Evolutionary conservation across 1,139 yeast species (phyloP), one percentile per base, ranked within the genome.

Genomic region (Kodamaea suecica): DNA sequence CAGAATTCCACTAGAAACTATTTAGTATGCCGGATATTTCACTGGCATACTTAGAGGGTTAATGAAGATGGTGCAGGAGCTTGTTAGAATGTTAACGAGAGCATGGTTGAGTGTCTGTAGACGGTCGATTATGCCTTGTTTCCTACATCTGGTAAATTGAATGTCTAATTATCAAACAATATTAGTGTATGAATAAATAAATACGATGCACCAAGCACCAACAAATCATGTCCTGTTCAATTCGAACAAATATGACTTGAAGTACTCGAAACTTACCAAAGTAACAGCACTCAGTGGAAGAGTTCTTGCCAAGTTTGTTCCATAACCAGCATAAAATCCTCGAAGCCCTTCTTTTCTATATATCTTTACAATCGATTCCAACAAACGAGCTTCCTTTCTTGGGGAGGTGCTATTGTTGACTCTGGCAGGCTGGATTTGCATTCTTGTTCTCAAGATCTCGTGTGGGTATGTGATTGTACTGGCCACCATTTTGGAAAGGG

Each of bases 251-350:
- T 75, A 79, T 30, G 77, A 72, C 49, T 86, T 82, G 53, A 88
- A 78, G 52, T 86, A 78, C 59, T 92, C 99, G 59, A 86, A 92
- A 26, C 95, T 84, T n/a, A 90, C 90, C 48, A 92, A 67, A 2
- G 98, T 92, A 15, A 92, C 86, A 1, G 97, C 97, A 51, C 92
- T 80, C 5, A 97, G 92, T 4, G 99, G 98, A 2, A 92, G 87
- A 0, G 98, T 94, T 50, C 99, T 70, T 23, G 87, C 76, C 54
- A 92, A 66, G 55, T 92, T 92, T 12, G 95, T 82, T 1, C 80
- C 73, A 52, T 90, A 83, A 0, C 99, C 99, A 1, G 95, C 83
- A 54, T 92, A 92, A 55, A 87, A 92, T 3, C 95, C 97, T 27
- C 69, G 57, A 43, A 84, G 45, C 4, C 97, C 97, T 55, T 88